A percentile compares a stretch with the other conserved stretches of the same genome.
Conservation (phyloP, 192 early-diverging fungal species). For the Chytriomyces hyalinus region DNA sequence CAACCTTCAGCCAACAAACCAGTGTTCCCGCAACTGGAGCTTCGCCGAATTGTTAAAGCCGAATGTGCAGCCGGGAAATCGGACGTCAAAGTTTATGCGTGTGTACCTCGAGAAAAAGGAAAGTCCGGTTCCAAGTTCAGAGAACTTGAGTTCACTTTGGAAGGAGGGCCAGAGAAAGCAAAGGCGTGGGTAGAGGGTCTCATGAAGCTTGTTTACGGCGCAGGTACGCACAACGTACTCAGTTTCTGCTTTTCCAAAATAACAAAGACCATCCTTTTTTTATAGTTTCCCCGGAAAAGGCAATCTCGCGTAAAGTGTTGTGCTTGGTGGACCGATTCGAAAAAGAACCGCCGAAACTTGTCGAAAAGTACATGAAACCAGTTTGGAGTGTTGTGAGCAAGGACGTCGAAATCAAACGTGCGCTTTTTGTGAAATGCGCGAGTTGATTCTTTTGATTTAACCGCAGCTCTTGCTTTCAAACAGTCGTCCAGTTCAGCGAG, state of each 20-base stretch:
- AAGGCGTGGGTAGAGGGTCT: constrained; percentile 42
- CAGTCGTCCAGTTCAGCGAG: constrained; percentile 58
- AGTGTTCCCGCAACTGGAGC: constrained; percentile 50
- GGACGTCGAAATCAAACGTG: constrained; percentile 52
- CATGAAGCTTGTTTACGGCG: constrained; percentile 44
- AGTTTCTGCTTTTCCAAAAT: background rate
- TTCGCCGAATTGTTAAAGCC: constrained; percentile 46
- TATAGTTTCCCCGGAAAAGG: constrained; percentile 27
- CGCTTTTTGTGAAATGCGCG: background rate
- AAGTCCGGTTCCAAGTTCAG: constrained; percentile 55
- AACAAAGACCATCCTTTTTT: background rate
- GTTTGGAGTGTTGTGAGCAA: constrained; percentile 46
- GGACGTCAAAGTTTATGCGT: constrained; percentile 44
- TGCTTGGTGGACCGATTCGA: constrained; percentile 59
- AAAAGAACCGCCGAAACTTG: constrained; percentile 47
- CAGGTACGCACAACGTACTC: constrained; percentile 36
- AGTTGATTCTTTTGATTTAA: background rate
- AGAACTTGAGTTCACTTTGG: constrained; percentile 44
- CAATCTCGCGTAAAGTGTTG: constrained; percentile 38
- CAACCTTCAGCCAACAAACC: constrained; percentile 4
- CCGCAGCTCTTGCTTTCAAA: background rate
- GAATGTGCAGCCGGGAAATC: constrained; percentile 12
- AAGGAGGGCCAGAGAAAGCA: constrained; percentile 28
- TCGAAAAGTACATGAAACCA: constrained; percentile 60
- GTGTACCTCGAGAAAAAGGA: constrained; percentile 45